Conservation (phyloP, 2,329 filamentous ascomycete genomes). For the Colletotrichum destructivum region DNA sequence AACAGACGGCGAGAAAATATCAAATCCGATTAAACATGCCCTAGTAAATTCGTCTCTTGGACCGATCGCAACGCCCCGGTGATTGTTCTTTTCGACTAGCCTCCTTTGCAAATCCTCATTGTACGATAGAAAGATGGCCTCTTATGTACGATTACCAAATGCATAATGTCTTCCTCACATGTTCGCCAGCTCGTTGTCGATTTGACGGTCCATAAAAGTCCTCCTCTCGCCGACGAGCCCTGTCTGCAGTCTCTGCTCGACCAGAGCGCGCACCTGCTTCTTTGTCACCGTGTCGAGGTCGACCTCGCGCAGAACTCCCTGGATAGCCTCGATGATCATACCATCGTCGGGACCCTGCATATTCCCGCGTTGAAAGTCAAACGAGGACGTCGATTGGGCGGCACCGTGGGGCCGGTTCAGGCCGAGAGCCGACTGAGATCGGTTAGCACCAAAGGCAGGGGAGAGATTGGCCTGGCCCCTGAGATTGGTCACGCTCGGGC, state of each 20-base stretch:
- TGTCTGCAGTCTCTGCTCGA: conserved; percentile 93
- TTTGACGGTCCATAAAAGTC: conserved; percentile 91
- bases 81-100: conserved; percentile 24
- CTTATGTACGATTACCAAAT: conserved; percentile 32
- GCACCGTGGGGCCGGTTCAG: conserved; percentile 62
- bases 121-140: conserved; percentile 24
- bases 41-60: conserved; percentile 26
- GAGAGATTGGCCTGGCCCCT: conserved; percentile 65
- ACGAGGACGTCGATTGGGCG: conserved; percentile 67
- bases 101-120: conserved; percentile 24
- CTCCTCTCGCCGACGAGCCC: conserved; percentile 89
- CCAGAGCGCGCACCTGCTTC: conserved; percentile 93
- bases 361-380: conserved; percentile 73
- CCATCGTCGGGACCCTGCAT: conserved; percentile 80
- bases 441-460: conserved; percentile 58
- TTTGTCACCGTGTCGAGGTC: conserved; percentile 98
- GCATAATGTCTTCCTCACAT: conserved; percentile 73
- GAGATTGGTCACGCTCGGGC: conserved; percentile 75
- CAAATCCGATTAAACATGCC: conserved; percentile 15
- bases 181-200: conserved; percentile 92
- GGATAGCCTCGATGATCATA: conserved; percentile 87
- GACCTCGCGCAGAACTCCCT: conserved; percentile 85
- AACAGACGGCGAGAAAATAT: background rate
- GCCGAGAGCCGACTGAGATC: conserved; percentile 64
- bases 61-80: conserved; percentile 36